phyloP scores from a whole-genome alignment of 2,329 filamentous ascomycete species.

The Aspergillus eucalypticola region DNA sequence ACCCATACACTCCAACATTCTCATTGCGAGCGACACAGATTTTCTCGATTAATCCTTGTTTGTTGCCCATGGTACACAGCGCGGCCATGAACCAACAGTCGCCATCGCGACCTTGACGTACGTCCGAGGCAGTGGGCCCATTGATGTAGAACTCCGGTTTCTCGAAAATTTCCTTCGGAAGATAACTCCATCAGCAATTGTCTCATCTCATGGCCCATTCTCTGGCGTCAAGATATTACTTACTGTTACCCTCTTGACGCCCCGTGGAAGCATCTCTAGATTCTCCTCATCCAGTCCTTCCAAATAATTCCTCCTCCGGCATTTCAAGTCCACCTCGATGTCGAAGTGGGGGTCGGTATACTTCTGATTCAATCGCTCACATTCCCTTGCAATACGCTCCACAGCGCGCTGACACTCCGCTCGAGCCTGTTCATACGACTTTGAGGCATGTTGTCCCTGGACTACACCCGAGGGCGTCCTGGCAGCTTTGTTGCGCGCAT shows the following conservation, averaged over 20 bases:
- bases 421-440: constrained; percentile 72
- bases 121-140: constrained; percentile 73
- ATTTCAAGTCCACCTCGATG: constrained; percentile 73
- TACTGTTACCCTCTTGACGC: constrained; percentile 69
- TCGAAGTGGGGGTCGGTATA: constrained; percentile 88
- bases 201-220: not conserved
- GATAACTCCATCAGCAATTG: constrained; percentile 10
- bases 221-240: constrained; percentile 10
- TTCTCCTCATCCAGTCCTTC: constrained; percentile 46
- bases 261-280: constrained; percentile 60
- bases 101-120: constrained; percentile 74
- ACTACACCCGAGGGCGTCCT: constrained; percentile 57
- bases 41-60: constrained; percentile 68
- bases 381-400: constrained; percentile 61
- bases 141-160: constrained; percentile 75
- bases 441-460: constrained; percentile 58
- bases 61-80: constrained; percentile 73
- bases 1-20: constrained; percentile 77
- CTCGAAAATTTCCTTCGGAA: constrained; percentile 71
- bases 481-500: constrained; percentile 61
- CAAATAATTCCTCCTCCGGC: constrained; percentile 53
- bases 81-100: constrained; percentile 88
- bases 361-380: constrained; percentile 76
- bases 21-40: constrained; percentile 74
- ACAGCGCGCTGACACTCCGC: constrained; percentile 66